phyloP scores from a whole-genome alignment of 805 yeast species.

The Kodamaea kakaduensis region DNA sequence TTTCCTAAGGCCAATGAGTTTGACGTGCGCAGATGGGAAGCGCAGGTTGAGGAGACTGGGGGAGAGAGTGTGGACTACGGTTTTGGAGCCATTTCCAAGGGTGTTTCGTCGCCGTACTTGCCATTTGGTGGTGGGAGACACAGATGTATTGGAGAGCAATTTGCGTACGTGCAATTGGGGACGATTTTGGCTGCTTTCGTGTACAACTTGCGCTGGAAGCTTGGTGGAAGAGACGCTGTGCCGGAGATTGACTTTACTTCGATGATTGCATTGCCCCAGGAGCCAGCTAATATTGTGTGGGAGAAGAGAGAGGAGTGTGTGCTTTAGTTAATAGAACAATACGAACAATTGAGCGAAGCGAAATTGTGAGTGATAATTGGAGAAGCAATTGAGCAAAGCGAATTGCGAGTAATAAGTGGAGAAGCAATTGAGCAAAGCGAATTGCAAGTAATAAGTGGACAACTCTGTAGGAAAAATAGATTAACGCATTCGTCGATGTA shows the following conservation, averaged over 20 bases:
- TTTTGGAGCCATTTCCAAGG: slow-evolving; percentile 94
- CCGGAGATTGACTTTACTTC: slow-evolving; percentile 77
- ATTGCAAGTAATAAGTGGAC: no score
- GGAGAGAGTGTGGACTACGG: slow-evolving; percentile 77
- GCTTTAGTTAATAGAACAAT: slow-evolving; percentile 6
- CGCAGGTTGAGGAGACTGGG: slow-evolving; percentile 11
- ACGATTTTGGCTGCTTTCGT: slow-evolving; percentile 72
- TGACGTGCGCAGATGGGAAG: slow-evolving; percentile 85
- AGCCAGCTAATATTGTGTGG: slow-evolving; percentile 71
- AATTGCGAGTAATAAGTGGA: no score
- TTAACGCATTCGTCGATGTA: no score
- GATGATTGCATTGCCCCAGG: slow-evolving; percentile 88
- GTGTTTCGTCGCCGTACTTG: slow-evolving; percentile 91
- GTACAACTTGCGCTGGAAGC: slow-evolving; percentile 73
- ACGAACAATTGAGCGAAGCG: no score
- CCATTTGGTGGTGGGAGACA: slow-evolving; percentile 99
- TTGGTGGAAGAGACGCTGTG: slow-evolving; percentile 36
- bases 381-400: no score
- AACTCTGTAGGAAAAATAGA: no score
- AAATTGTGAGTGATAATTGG: no score
- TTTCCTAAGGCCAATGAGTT: slow-evolving; percentile 73
- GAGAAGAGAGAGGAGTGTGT: slow-evolving; percentile 50
- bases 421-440: no score
- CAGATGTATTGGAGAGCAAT: slow-evolving; percentile 98
- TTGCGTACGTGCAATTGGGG: slow-evolving; percentile 91